These are phyloP conservation scores for Candida sanyaensis DNA, from an alignment of 1,139 yeast genomes.

Conservation along the genomic window DNA sequence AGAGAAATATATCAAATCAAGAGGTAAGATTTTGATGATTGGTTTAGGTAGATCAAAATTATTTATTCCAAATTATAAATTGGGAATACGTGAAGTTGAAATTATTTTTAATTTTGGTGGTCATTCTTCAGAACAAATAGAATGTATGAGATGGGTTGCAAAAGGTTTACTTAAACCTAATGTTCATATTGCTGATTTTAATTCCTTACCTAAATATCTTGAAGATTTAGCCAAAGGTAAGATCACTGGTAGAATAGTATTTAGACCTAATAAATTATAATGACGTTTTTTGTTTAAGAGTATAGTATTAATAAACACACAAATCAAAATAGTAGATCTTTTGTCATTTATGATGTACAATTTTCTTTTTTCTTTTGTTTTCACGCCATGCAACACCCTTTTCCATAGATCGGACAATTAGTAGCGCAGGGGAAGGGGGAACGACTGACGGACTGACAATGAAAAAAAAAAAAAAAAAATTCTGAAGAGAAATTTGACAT, in stretches of 20 bases:
- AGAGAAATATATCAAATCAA: slow-evolving; percentile 32
- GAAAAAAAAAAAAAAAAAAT: background rate
- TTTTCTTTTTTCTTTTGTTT: no score
- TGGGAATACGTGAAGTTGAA: slow-evolving; percentile 45
- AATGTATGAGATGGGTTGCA: slow-evolving; percentile 46
- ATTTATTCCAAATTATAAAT: slow-evolving; percentile 31
- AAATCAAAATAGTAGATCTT: no score
- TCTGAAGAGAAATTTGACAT: background rate
- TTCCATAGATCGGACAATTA: slow-evolving; percentile 7
- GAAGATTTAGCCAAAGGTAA: slow-evolving; percentile 39
- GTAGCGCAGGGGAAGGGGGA: background rate
- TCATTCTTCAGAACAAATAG: slow-evolving; percentile 43
- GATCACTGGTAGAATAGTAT: slow-evolving; percentile 47
- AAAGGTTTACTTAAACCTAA: slow-evolving; percentile 44
- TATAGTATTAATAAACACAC: background rate
- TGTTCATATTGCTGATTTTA: slow-evolving; percentile 31
- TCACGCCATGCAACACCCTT: slow-evolving; percentile 3
- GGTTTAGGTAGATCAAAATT: slow-evolving; percentile 45
- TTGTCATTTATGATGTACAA: background rate
- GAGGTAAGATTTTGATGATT: slow-evolving; percentile 45
- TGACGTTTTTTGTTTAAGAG: no score
- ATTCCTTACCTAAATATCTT: slow-evolving; percentile 38
- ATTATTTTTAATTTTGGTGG: slow-evolving; percentile 51
- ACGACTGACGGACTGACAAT: background rate
- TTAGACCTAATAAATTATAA: slow-evolving; percentile 28